Evolutionary conservation across 176 grass and related monocot species (phyloP), one percentile per base, ranked within the genome.

Genomic region (Zoysia pacifica): DNA sequence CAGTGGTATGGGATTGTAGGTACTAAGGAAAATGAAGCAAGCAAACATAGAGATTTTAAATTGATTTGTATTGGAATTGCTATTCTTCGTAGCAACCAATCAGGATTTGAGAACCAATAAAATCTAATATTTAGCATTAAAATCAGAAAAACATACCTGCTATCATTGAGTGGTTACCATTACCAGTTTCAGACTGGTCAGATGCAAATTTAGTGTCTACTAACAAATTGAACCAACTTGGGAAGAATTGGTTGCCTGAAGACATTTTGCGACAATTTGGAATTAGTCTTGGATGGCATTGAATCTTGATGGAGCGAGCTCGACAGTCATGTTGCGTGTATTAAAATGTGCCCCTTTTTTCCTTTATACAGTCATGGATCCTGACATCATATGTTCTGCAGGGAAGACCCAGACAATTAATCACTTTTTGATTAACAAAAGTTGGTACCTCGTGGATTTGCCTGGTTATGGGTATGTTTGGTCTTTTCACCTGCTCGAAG

Each of bases 391-490:
- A 70, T 75, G 7, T 87, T 86, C 38, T 66, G 38, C 88, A 98
- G 92, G 88, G 44, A 98, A 94, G 89, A 94, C 90, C 44, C 96
- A 94, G 69, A 86, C 91, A 41, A 94, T 98, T 82, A 98, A 98
- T 85, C 92, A 94, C 70, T 94, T 94, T 83, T 78, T 98, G 87
- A 80, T 98, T 74, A 94, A 94, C 81, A 98, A 93, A 59, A 93
- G 90, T 72, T 98, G 92, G 92, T 98, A 94, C 75, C 81, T 98
- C 85, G 92, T 93, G 28, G 96, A 98, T 89, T 86, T 98, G 70
- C 92, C 96, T 67, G 96, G 96, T 69, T 98, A 94, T 2, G 96
- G 96, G 92, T 93, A 98, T 69, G 82, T 59, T 83, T 4, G 40
- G 18, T 74, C 75, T 74, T 70, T 76, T 42, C 9, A 14, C 10